Base-by-base conservation (phyloP, 2,329 filamentous ascomycete species). In the Trichoderma afroharzianum region DNA sequence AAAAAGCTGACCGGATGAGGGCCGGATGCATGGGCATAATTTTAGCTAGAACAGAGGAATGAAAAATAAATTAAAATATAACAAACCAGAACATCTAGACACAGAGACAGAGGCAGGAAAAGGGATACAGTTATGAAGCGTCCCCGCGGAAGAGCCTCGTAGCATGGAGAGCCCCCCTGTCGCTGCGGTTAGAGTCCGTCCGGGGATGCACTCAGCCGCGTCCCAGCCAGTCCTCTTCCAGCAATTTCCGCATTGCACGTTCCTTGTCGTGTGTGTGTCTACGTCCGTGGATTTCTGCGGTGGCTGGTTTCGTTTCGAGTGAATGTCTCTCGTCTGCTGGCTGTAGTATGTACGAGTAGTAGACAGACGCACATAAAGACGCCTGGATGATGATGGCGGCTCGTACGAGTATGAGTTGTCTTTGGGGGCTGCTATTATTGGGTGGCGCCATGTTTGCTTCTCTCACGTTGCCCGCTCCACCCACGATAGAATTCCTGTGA, bases 141-240 rank as follows among this genome's bases (percentile, higher is more conserved):
- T 47, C 26, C 26, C 24, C 64, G 64, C 53, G 50, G 32, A 53
- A 8, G 14, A 57, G 30, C 30, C 47, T 66, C 63, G 24, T 14
- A 15, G 28, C 50, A n/a, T 39, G 32, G 14, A 50, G 39, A 33
- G 57, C 21, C 55, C 66, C 53, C 66, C 66, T 69, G 57, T 7
- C 47, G 39, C 21, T 15, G 39, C 28, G 21, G 15, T 39, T 26
- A n/a, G 67, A 33, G 33, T 53, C 57, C 39, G 57, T 11, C 67
- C 28, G 21, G 67, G 39, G 67, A 69, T 58, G 66, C 67, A 53
- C 57, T 39, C 67, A 53, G 67, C 57, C 67, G 67, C 18, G n/a
- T 69, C 43, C 14, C 57, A 62, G 21, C 50, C 57, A 24, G 39
- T 26, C 21, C 55, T 53, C 24, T 53, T 26, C 26, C 33, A 68